A percentile compares a stretch with the other conserved stretches of the same genome.
Evolutionary conservation across 768 basidiomycete genomes (phyloP).

Genomic region (Lactarius hengduanensis): DNA sequence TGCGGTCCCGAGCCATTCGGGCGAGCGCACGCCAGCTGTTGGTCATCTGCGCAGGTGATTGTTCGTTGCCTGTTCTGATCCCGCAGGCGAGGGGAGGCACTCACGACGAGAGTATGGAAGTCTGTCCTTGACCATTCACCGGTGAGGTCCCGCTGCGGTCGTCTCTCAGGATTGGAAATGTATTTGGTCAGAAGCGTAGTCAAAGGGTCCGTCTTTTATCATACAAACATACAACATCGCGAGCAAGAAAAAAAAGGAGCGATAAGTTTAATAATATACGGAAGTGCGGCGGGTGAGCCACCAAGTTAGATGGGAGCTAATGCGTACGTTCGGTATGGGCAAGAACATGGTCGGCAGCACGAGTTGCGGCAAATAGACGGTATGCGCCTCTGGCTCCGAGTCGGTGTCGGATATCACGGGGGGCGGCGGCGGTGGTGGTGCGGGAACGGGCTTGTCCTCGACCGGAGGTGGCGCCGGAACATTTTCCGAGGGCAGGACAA

Average conservation of each 20-base stretch:
- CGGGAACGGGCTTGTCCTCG: constrained; percentile 55
- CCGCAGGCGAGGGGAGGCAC: constrained; percentile 32
- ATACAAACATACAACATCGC: constrained; percentile 28
- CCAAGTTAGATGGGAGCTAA: constrained; percentile 56
- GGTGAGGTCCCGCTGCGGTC: constrained; percentile 67
- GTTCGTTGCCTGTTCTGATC: constrained; percentile 5
- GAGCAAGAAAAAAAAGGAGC: constrained; percentile 7
- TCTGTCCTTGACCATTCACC: constrained; percentile 75
- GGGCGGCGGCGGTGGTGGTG: constrained; percentile 30
- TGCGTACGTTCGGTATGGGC: constrained; percentile 87
- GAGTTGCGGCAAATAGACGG: constrained; percentile 66
- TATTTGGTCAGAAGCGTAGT: constrained; percentile 81
- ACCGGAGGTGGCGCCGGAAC: constrained; percentile 36
- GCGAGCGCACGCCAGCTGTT: constrained; percentile 87
- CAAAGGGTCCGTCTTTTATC: constrained; percentile 73
- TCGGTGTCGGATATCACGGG: constrained; percentile 34
- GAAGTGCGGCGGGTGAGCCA: constrained; percentile 51
- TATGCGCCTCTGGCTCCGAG: constrained; percentile 53
- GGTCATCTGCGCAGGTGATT: constrained; percentile 56
- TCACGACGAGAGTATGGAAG: constrained; percentile 79
- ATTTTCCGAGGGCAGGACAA: constrained; percentile 29
- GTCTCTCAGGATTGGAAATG: constrained; percentile 70
- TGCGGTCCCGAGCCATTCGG: constrained; percentile 77
- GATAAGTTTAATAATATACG: constrained; percentile 36
- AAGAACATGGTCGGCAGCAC: constrained; percentile 77